Percentiles rank a stretch among this genome's conserved stretches.
Evolutionary conservation across 2,329 filamentous ascomycete genomes (phyloP).

Genomic region (Stenocarpella maydis): DNA sequence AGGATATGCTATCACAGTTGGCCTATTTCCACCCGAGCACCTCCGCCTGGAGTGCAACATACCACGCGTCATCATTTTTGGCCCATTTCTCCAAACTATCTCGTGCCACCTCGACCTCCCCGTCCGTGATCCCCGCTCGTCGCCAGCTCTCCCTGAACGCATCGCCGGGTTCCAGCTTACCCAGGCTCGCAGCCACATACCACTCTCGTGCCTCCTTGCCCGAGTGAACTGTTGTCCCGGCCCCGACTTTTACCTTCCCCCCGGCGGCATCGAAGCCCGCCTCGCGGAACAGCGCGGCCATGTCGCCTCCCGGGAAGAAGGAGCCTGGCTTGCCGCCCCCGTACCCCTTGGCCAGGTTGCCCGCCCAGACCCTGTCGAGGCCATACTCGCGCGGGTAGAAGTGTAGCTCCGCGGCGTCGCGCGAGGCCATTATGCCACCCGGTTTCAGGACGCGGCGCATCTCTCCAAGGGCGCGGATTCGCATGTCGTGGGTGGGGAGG

Average conservation of each 20-base stretch:
- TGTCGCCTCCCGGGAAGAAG: constrained; percentile 13
- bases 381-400: not conserved
- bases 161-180: constrained; percentile 39
- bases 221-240: constrained; percentile 41
- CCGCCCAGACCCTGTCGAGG: constrained; percentile 6
- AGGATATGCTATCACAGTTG: not conserved
- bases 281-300: constrained; percentile 7
- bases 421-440: constrained; percentile 41
- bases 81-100: constrained; percentile 45
- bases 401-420: constrained; percentile 41
- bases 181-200: constrained; percentile 40
- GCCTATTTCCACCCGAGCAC: constrained; percentile 51
- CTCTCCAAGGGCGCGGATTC: constrained; percentile 40
- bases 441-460: constrained; percentile 44
- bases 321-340: not conserved
- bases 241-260: constrained; percentile 43
- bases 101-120: constrained; percentile 46
- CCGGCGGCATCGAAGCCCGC: constrained; percentile 35
- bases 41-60: constrained; percentile 46
- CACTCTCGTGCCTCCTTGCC: constrained; percentile 42
- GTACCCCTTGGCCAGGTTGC: not conserved
- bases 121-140: constrained; percentile 46
- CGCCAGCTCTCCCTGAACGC: constrained; percentile 46
- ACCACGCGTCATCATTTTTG: constrained; percentile 49
- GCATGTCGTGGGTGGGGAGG: constrained; percentile 35